Evolutionary conservation across 495 filamentous ascomycete species (phyloP).

Genomic region (Penicillium turbatum): DNA sequence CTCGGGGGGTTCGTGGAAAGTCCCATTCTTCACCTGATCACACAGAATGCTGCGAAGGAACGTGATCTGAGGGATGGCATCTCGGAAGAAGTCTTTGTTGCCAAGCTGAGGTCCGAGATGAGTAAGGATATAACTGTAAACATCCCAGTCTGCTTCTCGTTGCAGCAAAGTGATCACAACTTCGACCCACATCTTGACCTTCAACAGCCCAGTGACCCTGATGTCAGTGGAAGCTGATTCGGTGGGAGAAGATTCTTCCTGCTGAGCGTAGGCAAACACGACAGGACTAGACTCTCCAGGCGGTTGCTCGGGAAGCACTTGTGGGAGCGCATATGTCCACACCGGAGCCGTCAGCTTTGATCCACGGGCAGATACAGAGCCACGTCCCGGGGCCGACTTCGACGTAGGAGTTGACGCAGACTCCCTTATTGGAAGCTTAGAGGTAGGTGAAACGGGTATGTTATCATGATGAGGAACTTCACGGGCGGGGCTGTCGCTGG

Average conservation of each 20-base stretch:
- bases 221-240: constrained; percentile 6
- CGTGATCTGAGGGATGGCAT: constrained; percentile 66
- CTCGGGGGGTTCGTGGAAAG: constrained; percentile 69
- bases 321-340: constrained; percentile 51
- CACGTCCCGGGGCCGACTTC: constrained; percentile 29
- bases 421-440: constrained; percentile 25
- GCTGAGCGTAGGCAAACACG: constrained; percentile 36
- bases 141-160: constrained; percentile 81
- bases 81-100: constrained; percentile 81
- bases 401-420: constrained; percentile 18
- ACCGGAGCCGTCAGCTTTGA: constrained; percentile 46
- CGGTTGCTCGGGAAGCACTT: constrained; percentile 52
- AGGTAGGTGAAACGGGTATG: constrained; percentile 15
- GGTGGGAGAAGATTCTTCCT: constrained; percentile 13
- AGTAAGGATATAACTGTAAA: constrained; percentile 85
- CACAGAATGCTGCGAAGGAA: constrained; percentile 73
- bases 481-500: constrained; percentile 22
- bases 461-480: constrained; percentile 27
- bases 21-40: constrained; percentile 70
- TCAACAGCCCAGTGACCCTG: constrained; percentile 39
- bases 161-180: constrained; percentile 68
- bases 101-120: constrained; percentile 84
- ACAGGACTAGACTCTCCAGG: constrained; percentile 43
- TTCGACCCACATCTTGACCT: constrained; percentile 73
- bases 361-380: constrained; percentile 32